Conservation (phyloP, 2,329 filamentous ascomycete species). For the Coniochaeta prunicola region DNA sequence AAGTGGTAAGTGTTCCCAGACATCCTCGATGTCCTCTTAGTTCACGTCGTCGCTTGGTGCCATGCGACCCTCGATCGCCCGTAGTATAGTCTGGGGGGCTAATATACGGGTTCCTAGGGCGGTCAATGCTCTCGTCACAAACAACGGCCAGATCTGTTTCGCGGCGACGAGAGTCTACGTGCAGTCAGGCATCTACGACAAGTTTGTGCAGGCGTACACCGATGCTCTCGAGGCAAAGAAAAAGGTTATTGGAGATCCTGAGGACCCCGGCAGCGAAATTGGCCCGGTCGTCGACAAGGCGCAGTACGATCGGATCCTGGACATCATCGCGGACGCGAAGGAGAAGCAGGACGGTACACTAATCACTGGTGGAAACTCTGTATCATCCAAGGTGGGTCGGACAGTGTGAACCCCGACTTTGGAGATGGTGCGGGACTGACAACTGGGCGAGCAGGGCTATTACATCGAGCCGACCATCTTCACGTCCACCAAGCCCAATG, state of each 20-base stretch:
- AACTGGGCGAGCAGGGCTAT: background rate
- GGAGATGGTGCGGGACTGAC: background rate
- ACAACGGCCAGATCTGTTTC: conserved; percentile 39
- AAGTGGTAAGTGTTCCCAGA: conserved; percentile 36
- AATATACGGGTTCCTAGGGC: too few relatives aligned
- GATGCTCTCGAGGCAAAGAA: background rate
- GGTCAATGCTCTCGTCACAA: conserved; percentile 21
- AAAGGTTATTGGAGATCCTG: background rate
- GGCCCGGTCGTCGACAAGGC: background rate
- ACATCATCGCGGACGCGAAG: background rate
- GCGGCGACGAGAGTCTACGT: conserved; percentile 36
- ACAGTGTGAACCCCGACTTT: conserved; percentile 16
- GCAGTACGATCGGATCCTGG: background rate
- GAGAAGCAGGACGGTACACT: background rate
- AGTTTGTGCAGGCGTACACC: background rate
- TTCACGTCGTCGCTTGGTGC: too few relatives aligned
- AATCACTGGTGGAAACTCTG: background rate
- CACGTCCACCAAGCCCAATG: conserved; percentile 21
- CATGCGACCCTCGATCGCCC: too few relatives aligned
- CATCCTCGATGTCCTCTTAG: too few relatives aligned
- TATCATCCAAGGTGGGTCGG: conserved; percentile 17
- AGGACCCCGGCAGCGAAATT: background rate
- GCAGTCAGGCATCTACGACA: conserved; percentile 25
- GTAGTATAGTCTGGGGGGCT: too few relatives aligned
- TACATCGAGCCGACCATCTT: background rate